Evolutionary conservation across 768 basidiomycete species (phyloP).

Genomic region (Dacryopinax primogenitus): DNA sequence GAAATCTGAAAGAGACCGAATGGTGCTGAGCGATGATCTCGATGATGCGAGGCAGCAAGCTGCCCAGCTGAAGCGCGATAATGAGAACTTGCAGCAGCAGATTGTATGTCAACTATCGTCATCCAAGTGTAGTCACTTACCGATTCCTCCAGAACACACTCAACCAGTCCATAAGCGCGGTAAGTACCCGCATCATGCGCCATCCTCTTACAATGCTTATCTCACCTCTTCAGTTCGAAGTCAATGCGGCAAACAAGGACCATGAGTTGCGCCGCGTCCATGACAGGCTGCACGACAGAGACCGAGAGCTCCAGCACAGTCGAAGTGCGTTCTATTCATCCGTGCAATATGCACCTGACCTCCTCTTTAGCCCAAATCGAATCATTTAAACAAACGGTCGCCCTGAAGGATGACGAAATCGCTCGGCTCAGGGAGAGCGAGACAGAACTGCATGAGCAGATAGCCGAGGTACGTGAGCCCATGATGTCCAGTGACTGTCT

Average conservation of each 20-base stretch:
- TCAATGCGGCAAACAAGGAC: slow-evolving; percentile 1
- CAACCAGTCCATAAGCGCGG: background rate
- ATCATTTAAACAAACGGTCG: background rate
- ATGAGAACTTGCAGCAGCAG: slow-evolving; percentile 9
- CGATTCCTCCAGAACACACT: background rate
- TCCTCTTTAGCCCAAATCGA: background rate
- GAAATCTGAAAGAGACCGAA: background rate
- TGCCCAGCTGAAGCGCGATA: slow-evolving; percentile 9
- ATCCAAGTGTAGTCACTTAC: background rate
- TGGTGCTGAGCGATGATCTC: slow-evolving; percentile 1
- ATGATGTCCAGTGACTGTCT: background rate
- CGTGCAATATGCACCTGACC: background rate
- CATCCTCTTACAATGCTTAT: background rate
- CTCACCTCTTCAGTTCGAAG: background rate
- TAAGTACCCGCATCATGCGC: background rate
- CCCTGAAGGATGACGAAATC: background rate
- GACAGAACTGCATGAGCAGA: background rate
- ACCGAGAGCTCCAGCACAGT: background rate
- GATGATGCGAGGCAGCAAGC: slow-evolving; percentile 4
- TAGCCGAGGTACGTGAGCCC: background rate
- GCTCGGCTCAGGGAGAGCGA: background rate
- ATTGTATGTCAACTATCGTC: background rate
- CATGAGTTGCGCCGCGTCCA: background rate
- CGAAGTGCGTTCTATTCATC: background rate
- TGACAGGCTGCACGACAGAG: background rate